Percentiles rank a stretch among this genome's conserved stretches.
phyloP scores from a whole-genome alignment of 495 filamentous ascomycete genomes.

The Pseudevernia furfuracea region DNA sequence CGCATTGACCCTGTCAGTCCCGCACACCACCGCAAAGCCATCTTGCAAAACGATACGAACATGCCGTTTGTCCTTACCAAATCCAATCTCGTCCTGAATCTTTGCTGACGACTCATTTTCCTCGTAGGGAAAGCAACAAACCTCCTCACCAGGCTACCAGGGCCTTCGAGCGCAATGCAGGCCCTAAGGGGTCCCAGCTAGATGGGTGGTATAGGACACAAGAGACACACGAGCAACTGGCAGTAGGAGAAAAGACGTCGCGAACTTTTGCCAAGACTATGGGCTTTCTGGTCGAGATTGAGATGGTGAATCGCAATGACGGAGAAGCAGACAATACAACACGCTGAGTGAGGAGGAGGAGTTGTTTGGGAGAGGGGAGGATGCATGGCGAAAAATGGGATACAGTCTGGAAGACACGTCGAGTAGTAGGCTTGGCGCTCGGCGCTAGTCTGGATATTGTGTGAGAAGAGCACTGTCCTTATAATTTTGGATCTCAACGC shows the following conservation, averaged over 20 bases:
- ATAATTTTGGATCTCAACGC: neutral
- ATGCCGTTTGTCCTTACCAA: neutral
- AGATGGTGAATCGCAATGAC: neutral
- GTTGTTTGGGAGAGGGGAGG: neutral
- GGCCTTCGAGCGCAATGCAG: neutral
- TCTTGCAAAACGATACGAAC: neutral
- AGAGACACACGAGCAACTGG: conserved; percentile 12
- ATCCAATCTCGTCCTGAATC: neutral
- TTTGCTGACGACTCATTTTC: neutral
- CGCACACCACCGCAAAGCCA: neutral
- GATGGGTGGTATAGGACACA: neutral
- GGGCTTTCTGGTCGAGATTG: neutral
- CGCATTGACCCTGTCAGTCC: neutral
- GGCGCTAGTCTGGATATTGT: neutral
- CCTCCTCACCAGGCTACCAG: neutral
- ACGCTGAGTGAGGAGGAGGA: neutral
- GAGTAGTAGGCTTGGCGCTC: neutral
- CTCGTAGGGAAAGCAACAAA: neutral
- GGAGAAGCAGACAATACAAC: neutral
- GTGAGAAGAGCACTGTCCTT: neutral
- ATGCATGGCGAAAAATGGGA: neutral
- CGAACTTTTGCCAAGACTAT: neutral
- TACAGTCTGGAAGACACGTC: neutral
- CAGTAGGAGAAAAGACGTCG: conserved; percentile 5
- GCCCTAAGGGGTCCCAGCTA: neutral